Percentiles rank a stretch among this genome's conserved stretches.
phyloP scores from a whole-genome alignment of 2,329 filamentous ascomycete genomes.

The Xylaria sp. region DNA sequence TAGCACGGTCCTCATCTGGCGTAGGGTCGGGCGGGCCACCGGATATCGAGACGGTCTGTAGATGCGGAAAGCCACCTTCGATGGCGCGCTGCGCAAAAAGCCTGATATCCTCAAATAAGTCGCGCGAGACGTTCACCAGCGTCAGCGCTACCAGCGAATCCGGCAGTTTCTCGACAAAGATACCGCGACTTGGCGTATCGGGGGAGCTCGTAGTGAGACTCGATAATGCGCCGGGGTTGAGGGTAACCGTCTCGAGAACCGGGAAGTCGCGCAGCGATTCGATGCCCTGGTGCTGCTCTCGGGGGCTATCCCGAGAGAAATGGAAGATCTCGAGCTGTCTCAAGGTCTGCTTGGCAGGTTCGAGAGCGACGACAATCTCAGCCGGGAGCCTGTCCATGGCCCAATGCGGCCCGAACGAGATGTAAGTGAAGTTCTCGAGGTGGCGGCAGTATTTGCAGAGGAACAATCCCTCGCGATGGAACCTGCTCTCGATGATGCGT shows the following conservation, averaged over 20 bases:
- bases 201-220: neutral
- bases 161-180: slow-evolving; percentile 36
- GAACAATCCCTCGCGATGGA: slow-evolving; percentile 38
- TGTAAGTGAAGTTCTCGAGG: slow-evolving; percentile 39
- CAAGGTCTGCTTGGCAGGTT: slow-evolving; percentile 32
- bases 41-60: slow-evolving; percentile 33
- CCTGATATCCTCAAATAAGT: slow-evolving; percentile 33
- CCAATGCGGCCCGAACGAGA: slow-evolving; percentile 38
- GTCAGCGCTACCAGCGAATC: slow-evolving; percentile 32
- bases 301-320: slow-evolving; percentile 28
- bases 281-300: slow-evolving; percentile 38
- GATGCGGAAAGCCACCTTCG: slow-evolving; percentile 34
- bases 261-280: slow-evolving; percentile 37
- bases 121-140: slow-evolving; percentile 34
- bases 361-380: slow-evolving; percentile 38
- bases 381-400: slow-evolving; percentile 38
- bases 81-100: slow-evolving; percentile 30
- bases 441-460: slow-evolving; percentile 38
- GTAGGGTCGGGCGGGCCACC: slow-evolving; percentile 29
- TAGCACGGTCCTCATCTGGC: slow-evolving; percentile 20
- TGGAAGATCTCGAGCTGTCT: slow-evolving; percentile 38
- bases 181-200: slow-evolving; percentile 17
- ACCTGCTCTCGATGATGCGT: slow-evolving; percentile 38
- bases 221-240: slow-evolving; percentile 36
- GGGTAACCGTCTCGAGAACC: slow-evolving; percentile 32